Conservation (phyloP, 139 green algal species). For the Chloropicon primus region DNA sequence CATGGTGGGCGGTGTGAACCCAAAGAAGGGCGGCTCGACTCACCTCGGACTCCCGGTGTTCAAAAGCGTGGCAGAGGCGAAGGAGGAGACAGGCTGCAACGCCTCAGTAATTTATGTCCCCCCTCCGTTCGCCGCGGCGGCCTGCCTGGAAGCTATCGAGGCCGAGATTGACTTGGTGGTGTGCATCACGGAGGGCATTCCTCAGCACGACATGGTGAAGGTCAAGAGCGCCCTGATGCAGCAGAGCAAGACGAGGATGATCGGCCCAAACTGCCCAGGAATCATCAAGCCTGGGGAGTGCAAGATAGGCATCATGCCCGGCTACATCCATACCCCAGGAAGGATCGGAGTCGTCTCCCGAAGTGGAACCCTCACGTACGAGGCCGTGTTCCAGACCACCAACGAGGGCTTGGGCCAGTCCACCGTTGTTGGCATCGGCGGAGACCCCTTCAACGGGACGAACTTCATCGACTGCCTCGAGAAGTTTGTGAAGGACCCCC, state of each 20-base stretch:
- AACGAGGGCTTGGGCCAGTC: slow-evolving; percentile 81
- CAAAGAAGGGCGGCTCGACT: slow-evolving; percentile 84
- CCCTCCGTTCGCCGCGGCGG: slow-evolving; percentile 80
- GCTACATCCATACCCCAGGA: slow-evolving; percentile 94
- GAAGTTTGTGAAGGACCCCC: slow-evolving; percentile 82
- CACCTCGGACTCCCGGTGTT: slow-evolving; percentile 96
- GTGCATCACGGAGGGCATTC: slow-evolving; percentile 98
- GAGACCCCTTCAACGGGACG: slow-evolving; percentile 68
- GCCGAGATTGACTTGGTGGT: slow-evolving; percentile 92
- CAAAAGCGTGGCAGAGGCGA: slow-evolving; percentile 76
- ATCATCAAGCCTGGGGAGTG: slow-evolving; percentile 95
- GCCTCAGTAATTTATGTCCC: slow-evolving; percentile 93
- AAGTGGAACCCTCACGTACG: slow-evolving; percentile 95
- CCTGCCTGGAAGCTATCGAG: slow-evolving; percentile 86
- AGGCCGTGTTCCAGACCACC: slow-evolving; percentile 96
- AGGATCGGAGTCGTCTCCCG: slow-evolving; percentile 93
- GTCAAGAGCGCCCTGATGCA: slow-evolving; percentile 89
- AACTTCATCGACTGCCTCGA: slow-evolving; percentile 98
- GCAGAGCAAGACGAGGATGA: slow-evolving; percentile 71
- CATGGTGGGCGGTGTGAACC: slow-evolving; percentile 94
- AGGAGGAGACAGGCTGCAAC: slow-evolving; percentile 48
- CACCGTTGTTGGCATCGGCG: slow-evolving; percentile 73
- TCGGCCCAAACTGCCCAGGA: slow-evolving; percentile 96
- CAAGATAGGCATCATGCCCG: slow-evolving; percentile 99
- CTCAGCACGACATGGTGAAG: slow-evolving; percentile 92